Percentiles rank a stretch among this genome's conserved stretches.
Conservation (phyloP, 805 yeast genomes). For the Starmerella lactis-condensi region DNA sequence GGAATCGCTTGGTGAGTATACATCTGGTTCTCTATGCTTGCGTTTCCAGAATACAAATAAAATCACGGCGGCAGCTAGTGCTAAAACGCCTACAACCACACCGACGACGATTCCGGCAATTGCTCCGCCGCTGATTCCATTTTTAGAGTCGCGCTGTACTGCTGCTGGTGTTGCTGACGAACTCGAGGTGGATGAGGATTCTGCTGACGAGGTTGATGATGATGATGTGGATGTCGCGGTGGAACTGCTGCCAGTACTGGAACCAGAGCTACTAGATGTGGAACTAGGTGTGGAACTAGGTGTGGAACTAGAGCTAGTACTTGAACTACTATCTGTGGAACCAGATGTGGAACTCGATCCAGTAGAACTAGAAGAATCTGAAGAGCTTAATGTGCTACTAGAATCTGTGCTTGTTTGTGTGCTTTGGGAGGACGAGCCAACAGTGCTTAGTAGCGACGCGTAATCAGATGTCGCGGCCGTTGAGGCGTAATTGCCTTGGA, state of each 20-base stretch:
- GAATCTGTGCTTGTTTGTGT: not conserved
- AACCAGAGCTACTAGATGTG: constrained; percentile 12
- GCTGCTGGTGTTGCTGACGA: constrained; percentile 1
- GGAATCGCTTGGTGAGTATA: constrained; percentile 19
- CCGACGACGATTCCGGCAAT: constrained; percentile 48
- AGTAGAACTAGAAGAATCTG: not conserved
- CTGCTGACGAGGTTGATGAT: not conserved
- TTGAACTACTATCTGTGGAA: constrained; percentile 3
- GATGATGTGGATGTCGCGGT: constrained; percentile 10
- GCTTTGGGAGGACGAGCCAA: not conserved
- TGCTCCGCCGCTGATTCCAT: constrained; percentile 29
- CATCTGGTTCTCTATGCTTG: constrained; percentile 29
- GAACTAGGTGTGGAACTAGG: constrained; percentile 1
- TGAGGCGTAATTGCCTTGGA: constrained; percentile 14
- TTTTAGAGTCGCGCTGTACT: constrained; percentile 13
- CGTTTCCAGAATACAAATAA: constrained; percentile 29
- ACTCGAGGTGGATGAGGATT: constrained; percentile 1
- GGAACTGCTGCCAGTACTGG: constrained; percentile 17
- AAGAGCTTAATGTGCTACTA: not conserved
- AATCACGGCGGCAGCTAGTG: constrained; percentile 24
- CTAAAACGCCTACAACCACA: constrained; percentile 29
- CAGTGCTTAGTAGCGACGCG: constrained; percentile 8
- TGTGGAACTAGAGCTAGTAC: not conserved
- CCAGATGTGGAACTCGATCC: not conserved
- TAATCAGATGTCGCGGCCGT: constrained; percentile 19